These are phyloP conservation scores for Aspergillus eucalypticola DNA, from an alignment of 2,329 filamentous ascomycete genomes.

Conservation along the genomic window DNA sequence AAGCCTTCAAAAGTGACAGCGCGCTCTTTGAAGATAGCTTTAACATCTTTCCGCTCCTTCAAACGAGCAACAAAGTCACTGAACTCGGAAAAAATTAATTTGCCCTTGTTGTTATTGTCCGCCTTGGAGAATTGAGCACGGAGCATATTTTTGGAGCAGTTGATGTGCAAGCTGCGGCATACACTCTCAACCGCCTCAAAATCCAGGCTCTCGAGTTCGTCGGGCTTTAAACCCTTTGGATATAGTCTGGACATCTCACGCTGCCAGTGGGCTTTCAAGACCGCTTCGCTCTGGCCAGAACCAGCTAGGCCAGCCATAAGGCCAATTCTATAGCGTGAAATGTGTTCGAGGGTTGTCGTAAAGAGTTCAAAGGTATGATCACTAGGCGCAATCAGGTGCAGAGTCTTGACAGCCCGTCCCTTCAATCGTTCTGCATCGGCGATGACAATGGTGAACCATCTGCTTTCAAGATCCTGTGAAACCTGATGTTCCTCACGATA, in stretches of 20 bases:
- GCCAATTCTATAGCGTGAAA: slow-evolving; percentile 82
- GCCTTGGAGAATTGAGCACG: slow-evolving; percentile 72
- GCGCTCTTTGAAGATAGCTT: slow-evolving; percentile 67
- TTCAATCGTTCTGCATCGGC: slow-evolving; percentile 75
- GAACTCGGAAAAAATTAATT: slow-evolving; percentile 78
- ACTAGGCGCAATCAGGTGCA: slow-evolving; percentile 83
- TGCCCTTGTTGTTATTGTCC: slow-evolving; percentile 64
- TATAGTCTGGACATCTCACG: slow-evolving; percentile 75
- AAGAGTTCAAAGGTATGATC: slow-evolving; percentile 72
- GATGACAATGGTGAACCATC: slow-evolving; percentile 91
- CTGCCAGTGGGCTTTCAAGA: slow-evolving; percentile 81
- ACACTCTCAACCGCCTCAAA: slow-evolving; percentile 77
- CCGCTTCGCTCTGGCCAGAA: slow-evolving; percentile 71
- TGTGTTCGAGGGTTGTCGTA: slow-evolving; percentile 79
- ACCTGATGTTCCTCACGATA: slow-evolving; percentile 83
- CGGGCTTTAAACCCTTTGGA: slow-evolving; percentile 41
- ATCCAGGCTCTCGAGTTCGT: slow-evolving; percentile 71
- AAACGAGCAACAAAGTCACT: slow-evolving; percentile 78
- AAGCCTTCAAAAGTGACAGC: slow-evolving; percentile 64
- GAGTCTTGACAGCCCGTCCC: slow-evolving; percentile 68
- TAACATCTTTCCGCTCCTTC: slow-evolving; percentile 81
- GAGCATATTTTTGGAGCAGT: slow-evolving; percentile 75
- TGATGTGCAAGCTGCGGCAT: slow-evolving; percentile 88
- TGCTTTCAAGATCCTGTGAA: slow-evolving; percentile 64
- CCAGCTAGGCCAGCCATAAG: slow-evolving; percentile 87